Percentiles rank a stretch among this genome's conserved stretches.
phyloP scores from a whole-genome alignment of 129 eudicot genomes.

The Saussurea involucrata region DNA sequence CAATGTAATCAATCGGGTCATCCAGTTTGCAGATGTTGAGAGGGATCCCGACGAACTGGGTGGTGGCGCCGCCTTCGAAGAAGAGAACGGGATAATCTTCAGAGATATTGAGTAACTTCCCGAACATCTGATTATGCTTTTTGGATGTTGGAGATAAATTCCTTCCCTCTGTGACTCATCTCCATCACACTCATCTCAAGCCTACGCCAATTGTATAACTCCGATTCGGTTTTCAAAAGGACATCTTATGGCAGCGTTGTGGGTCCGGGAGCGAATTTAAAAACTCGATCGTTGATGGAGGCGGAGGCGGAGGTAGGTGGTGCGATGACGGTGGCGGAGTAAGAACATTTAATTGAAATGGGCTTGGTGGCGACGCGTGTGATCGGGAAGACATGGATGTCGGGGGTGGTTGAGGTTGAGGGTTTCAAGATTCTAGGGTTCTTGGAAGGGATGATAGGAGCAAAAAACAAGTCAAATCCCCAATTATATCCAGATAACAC shows the following conservation, averaged over 20 bases:
- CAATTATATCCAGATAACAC: too few relatives aligned
- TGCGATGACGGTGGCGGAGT: conserved; percentile 41
- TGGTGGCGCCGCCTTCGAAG: conserved; percentile 97
- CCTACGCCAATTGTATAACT: conserved; percentile 72
- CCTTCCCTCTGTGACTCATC: conserved; percentile 96
- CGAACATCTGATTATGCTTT: conserved; percentile 82
- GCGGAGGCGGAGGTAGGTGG: conserved; percentile 37
- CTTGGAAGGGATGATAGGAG: too few relatives aligned
- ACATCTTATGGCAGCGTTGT: conserved; percentile 88
- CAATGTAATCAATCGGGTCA: conserved; percentile 75
- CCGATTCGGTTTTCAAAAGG: conserved; percentile 77
- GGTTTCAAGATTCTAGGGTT: conserved; percentile 35
- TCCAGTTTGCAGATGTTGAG: conserved; percentile 59
- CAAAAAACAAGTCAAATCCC: too few relatives aligned
- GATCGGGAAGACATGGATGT: conserved; percentile 24
- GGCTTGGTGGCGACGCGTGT: conserved; percentile 26
- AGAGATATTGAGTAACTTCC: conserved; percentile 55
- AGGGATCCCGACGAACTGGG: conserved; percentile 85
- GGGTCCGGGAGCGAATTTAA: conserved; percentile 98
- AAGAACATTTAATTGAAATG: conserved; percentile 44
- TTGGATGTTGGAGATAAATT: conserved; percentile 75
- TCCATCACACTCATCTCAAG: conserved; percentile 98
- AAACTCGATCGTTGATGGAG: conserved; percentile 72
- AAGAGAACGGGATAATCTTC: conserved; percentile 67
- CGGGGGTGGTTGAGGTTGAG: conserved; percentile 22